Base-by-base conservation (phyloP, 2,329 filamentous ascomycete species). In the Ceratocystis cubensis region DNA sequence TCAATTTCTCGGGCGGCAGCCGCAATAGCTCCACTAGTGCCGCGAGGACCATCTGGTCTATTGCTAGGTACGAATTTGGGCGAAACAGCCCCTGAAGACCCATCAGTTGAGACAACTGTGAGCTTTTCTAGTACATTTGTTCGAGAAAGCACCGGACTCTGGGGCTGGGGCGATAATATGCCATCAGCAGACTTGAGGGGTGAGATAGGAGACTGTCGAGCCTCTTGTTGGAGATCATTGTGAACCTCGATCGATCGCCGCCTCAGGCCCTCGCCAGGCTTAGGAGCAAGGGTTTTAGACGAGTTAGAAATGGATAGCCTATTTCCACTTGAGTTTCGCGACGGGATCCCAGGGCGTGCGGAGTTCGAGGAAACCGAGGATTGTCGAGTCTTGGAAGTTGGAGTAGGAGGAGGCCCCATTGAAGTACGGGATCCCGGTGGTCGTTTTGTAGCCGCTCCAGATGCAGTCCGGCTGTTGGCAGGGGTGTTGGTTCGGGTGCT, bases 1-100 rank as follows among this genome's bases (percentile, higher is more conserved):
- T 96, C 92, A 22, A 93, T 84, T 72, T 95, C 88, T 69, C 87
- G 81, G 25, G 77, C 80, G 1, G 81, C 76, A 0, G 82, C 79
- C 6, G 82, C 81, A 66, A 75, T 78, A 2, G 77, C 77, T 13
- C 79, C 79, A 4, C 61, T 25, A 80, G 75, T 70, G 73, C 76
- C 70, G 20, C 73, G 74, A 28, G 71, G 61, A 1, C 46, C 41
- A 2, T 67, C 61, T 6, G 68, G 28, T 8, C 67, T 41, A 45
- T 67, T 66, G n/a, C 69, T 68, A 28, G 69, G 73, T 44, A 71
- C 68, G 2, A 65, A 62, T 57, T 67, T 37, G 46, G 73, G 71
- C 41, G 74, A 70, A 3, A 74, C 69, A 3, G 73, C 76, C 17
- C 57, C 65, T 3, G 56, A 44, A 20, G 65, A 66, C 20, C 65